Base-by-base conservation (phyloP, 2,329 filamentous ascomycete species). In the Hypoxylon sp. region DNA sequence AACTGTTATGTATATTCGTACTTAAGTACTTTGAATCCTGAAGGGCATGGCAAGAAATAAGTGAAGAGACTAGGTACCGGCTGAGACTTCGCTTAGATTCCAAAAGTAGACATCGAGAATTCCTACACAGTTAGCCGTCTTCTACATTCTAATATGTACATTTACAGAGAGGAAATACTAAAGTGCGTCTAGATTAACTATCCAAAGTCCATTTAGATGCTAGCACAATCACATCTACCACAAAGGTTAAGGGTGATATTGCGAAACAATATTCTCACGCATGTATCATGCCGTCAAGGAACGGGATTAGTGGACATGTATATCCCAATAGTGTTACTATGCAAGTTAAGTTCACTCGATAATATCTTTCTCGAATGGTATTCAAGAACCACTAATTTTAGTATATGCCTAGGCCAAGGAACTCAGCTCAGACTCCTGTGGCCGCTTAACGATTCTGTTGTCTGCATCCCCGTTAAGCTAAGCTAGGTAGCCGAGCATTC, bases 401-500 rank as follows among this genome's bases (percentile, higher is more conserved):
- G 3, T 10, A n/a, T 22, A 3, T 44, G 14, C 17, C 22, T 29
- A 50, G 9, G 26, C 14, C 44, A 11, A 29, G 24, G 11, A 14
- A 26, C 11, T 26, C 11, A 22, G 22, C 10, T 29, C 11, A 9
- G 22, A 6, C 14, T 29, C 24, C 26, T 47, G 37, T 24, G 57
- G 44, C 19, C 44, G 33, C 55, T 55, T 13, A 8, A 10, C 55
- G 13, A 63, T 51, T 19, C 54, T 57, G 17, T 42, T 57, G 9
- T 2, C 42, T 19, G 14, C n/a, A 33, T 54, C 48, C 42, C 47
- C 47, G 26, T 52, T 37, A 48, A 14, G 52, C 37, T n/a, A 70
- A 24, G 29, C 9, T 67, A 9, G 68, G 61, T 52, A 73, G 47
- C 55, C 50, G 42, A 5, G 64, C 68, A 11, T 42, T 47, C 8